phyloP scores from a whole-genome alignment of 2,329 filamentous ascomycete genomes.

The Cordyceps militaris region DNA sequence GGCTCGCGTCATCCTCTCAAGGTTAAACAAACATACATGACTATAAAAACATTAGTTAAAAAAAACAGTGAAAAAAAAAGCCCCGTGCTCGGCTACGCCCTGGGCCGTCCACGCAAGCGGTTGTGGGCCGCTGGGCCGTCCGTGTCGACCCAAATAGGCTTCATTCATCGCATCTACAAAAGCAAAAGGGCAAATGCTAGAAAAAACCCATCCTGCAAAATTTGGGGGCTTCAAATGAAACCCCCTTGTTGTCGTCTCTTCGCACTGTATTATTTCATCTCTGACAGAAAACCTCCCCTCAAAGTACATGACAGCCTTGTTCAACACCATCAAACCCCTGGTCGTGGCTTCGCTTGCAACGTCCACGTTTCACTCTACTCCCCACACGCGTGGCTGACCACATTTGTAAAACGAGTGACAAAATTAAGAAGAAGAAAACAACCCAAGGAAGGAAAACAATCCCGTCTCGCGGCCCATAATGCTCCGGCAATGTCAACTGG shows the following conservation, averaged over 20 bases:
- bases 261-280: neutral
- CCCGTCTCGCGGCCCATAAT: no score
- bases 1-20: neutral
- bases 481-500: no score
- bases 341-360: neutral
- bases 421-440: no score
- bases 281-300: neutral
- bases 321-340: neutral
- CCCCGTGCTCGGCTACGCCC: neutral
- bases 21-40: no score
- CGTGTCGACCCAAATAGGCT: slow-evolving; percentile 2
- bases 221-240: neutral
- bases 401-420: no score
- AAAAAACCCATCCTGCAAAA: neutral
- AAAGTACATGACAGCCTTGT: neutral
- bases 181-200: neutral
- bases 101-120: neutral
- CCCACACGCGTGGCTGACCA: no score
- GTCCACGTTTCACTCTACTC: neutral
- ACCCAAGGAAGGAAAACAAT: no score
- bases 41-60: no score
- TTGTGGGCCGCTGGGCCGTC: neutral
- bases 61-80: neutral
- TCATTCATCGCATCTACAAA: neutral
- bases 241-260: neutral